Percentiles rank a stretch among this genome's conserved stretches.
phyloP scores from a whole-genome alignment of 768 basidiomycete genomes.

The Trichaptum fuscoviolaceum region DNA sequence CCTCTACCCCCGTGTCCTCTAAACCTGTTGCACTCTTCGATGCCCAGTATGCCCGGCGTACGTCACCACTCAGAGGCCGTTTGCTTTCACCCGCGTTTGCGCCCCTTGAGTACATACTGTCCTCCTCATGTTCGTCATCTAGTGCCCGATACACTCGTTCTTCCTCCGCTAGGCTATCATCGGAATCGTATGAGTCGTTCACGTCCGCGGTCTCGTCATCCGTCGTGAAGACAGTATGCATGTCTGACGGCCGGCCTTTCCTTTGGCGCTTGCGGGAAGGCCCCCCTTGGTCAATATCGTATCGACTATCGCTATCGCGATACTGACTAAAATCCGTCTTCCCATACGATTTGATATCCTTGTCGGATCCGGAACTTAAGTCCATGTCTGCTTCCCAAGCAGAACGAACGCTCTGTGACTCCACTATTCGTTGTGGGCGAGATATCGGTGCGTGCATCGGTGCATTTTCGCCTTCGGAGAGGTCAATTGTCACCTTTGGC shows the following conservation, averaged over 20 bases:
- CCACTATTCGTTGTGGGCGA: slow-evolving; percentile 12
- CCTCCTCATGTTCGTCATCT: not conserved
- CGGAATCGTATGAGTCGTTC: not conserved
- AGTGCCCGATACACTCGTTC: not conserved
- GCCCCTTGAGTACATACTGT: not conserved
- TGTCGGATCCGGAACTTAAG: slow-evolving; percentile 18
- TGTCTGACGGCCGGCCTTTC: slow-evolving; percentile 30
- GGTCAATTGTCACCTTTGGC: slow-evolving; percentile 9
- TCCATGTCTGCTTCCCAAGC: slow-evolving; percentile 38
- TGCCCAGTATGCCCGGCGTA: not conserved
- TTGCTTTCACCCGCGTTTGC: not conserved
- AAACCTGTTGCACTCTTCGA: not conserved
- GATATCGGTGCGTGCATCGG: slow-evolving; percentile 8
- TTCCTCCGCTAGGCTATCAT: not conserved
- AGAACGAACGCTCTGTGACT: slow-evolving; percentile 25
- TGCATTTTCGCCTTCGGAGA: slow-evolving; percentile 6
- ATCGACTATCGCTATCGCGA: slow-evolving; percentile 14
- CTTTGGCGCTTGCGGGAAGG: slow-evolving; percentile 43
- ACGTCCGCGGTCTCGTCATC: slow-evolving; percentile 30
- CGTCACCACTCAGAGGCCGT: not conserved
- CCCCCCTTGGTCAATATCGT: slow-evolving; percentile 29
- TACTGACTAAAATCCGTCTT: not conserved
- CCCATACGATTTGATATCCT: not conserved
- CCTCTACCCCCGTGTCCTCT: not conserved
- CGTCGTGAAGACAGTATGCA: slow-evolving; percentile 46